Base-by-base conservation (phyloP, 2,329 filamentous ascomycete species). In the Phaeosphaeria sp. region DNA sequence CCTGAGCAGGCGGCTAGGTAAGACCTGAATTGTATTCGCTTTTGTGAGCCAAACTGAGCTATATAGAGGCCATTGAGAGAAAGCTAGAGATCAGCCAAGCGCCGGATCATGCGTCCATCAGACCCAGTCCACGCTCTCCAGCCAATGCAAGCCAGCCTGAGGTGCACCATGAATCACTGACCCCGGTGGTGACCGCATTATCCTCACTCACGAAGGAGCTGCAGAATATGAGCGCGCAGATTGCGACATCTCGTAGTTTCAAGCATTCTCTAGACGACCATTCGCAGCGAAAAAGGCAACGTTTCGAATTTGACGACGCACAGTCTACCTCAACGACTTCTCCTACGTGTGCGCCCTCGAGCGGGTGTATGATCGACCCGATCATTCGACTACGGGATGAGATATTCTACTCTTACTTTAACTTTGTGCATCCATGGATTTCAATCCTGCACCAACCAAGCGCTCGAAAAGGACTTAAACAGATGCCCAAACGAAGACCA, bases 391-490 rank as follows among this genome's bases (percentile, higher is more conserved):
- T 47, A 18, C 39, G 24, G 36, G 42, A 48, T 9, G 42, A 40
- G 3, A 13, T 53, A 5, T 22, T 53, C 18, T 22, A 53, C 36
- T 24, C 51, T 17, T 47, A 47, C 22, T 53, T 53, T 17, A 30
- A 21, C 2, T 48, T 13, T 22, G 27, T 53, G 15, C 51, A 53
- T 24, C 51, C 51, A 4, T 53, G 51, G 51, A 22, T 53, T 13
- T 53, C 51, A 3, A 53, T 53, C 15, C n/a, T 53, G 17, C 51
- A 53, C 27, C 25, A 53, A n/a, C 51, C 51, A 2, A 53, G 51
- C 20, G n/a, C 40, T 48, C 51, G 51, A 7, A 44, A 53, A 25
- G 43, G 33, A 13, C 11, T 47, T 17, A 18, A 24, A 11, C 15
- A 36, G 13, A n/a, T n/a, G 3, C 15, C 30, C 5, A 24, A 4